phyloP scores from a whole-genome alignment of 2,329 filamentous ascomycete species.

The Colletotrichum sp. region DNA sequence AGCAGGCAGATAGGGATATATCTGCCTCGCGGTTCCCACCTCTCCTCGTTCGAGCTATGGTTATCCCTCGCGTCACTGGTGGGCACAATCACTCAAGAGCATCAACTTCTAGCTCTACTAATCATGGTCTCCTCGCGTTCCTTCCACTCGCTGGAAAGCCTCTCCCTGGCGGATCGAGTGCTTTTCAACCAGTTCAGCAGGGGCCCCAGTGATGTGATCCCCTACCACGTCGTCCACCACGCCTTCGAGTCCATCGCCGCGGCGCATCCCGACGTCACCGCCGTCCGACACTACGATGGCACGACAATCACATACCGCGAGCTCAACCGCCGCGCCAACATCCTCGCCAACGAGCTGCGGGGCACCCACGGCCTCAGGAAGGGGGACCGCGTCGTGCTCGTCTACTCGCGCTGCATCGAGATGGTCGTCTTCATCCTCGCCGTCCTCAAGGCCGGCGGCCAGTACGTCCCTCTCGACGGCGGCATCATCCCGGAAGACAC shows the following conservation, averaged over 20 bases:
- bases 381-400: slow-evolving; percentile 55
- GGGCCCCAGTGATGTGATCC: neutral
- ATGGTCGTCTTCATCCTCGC: slow-evolving; percentile 64
- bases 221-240: slow-evolving; percentile 22
- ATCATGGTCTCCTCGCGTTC: slow-evolving; percentile 9
- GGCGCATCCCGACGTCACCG: slow-evolving; percentile 38
- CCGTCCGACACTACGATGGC: slow-evolving; percentile 39
- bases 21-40: slow-evolving; percentile 6
- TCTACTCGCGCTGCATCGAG: slow-evolving; percentile 59
- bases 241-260: slow-evolving; percentile 30
- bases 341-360: slow-evolving; percentile 44
- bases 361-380: slow-evolving; percentile 41
- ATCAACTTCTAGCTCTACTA: neutral
- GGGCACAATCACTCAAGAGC: neutral
- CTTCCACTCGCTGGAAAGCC: slow-evolving; percentile 20
- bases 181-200: slow-evolving; percentile 22
- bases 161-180: slow-evolving; percentile 16
- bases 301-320: slow-evolving; percentile 48
- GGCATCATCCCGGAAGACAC: slow-evolving; percentile 54
- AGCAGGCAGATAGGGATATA: neutral
- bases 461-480: slow-evolving; percentile 66
- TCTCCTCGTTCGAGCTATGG: neutral
- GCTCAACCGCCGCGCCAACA: slow-evolving; percentile 46
- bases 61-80: slow-evolving; percentile 2
- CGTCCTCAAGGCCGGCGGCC: slow-evolving; percentile 60